These are phyloP conservation scores for Chlorencoelia australis DNA, from an alignment of 2,329 filamentous ascomycete species.

Conservation along the genomic window DNA sequence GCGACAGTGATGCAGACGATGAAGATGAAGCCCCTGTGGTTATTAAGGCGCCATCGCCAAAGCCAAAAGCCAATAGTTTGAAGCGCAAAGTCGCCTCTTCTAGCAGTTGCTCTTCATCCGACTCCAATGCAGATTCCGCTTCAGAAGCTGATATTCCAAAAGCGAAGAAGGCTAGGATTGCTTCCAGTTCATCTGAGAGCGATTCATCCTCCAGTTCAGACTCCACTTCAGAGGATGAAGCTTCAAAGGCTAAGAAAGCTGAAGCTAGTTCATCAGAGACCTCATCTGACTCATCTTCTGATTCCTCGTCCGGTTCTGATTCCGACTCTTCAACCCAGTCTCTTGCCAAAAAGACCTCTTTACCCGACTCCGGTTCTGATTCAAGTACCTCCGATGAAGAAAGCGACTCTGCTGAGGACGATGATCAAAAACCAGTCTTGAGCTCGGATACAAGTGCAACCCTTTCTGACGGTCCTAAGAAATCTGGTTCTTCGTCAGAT, in stretches of 20 bases:
- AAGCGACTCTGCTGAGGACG: slow-evolving; percentile 35
- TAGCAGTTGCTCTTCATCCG: slow-evolving; percentile 15
- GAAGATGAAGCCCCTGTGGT: slow-evolving; percentile 31
- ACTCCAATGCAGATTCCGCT: slow-evolving; percentile 27
- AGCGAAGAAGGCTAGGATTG: slow-evolving; percentile 6
- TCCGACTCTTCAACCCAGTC: slow-evolving; percentile 22
- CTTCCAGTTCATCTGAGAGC: slow-evolving; percentile 9
- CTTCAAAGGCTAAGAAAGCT: slow-evolving; percentile 39
- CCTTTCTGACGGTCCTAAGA: slow-evolving; percentile 23
- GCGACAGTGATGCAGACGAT: slow-evolving; percentile 41
- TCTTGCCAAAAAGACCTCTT: slow-evolving; percentile 20
- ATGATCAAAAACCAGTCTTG: slow-evolving; percentile 30
- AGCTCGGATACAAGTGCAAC: slow-evolving; percentile 26
- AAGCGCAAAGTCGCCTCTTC: slow-evolving; percentile 44
- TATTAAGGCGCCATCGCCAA: slow-evolving; percentile 19
- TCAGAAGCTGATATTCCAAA: slow-evolving; percentile 10
- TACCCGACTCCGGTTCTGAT: slow-evolving; percentile 23
- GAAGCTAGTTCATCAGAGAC: slow-evolving; percentile 20
- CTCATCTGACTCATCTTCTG: slow-evolving; percentile 21
- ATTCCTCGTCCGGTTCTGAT: slow-evolving; percentile 20
- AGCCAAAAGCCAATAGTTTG: slow-evolving; percentile 32
- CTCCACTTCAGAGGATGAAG: slow-evolving; percentile 30
- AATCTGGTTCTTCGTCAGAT: slow-evolving; percentile 20
- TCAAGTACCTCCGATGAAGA: slow-evolving; percentile 30
- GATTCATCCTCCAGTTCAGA: slow-evolving; percentile 15